These are phyloP conservation scores for Cadophora gregata DNA, from an alignment of 2,329 filamentous ascomycete genomes.

Conservation along the genomic window DNA sequence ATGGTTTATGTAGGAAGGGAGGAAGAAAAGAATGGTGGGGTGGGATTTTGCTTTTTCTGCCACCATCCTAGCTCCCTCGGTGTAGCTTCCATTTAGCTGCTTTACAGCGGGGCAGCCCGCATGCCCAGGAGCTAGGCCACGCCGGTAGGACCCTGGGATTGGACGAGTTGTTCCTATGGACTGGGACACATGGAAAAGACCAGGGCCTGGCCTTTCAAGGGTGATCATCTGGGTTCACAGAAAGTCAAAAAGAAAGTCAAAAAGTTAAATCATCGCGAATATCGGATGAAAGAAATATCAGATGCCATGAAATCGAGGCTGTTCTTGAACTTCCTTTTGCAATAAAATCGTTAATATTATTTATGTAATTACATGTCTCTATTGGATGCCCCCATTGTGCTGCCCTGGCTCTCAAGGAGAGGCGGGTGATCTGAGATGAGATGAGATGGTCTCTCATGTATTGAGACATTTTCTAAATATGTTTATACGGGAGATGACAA, in stretches of 20 bases:
- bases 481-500: no score
- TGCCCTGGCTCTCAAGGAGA: not conserved
- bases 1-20: conserved; percentile 4
- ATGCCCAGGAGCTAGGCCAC: conserved; percentile 5
- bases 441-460: no score
- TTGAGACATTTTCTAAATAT: no score
- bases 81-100: not conserved
- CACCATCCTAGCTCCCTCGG: not conserved
- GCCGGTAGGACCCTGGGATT: not conserved
- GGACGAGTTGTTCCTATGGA: not conserved
- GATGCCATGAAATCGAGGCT: not conserved
- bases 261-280: not conserved
- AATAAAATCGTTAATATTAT: not conserved
- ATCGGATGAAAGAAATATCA: not conserved
- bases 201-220: conserved; percentile 3
- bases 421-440: not conserved
- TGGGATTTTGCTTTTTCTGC: conserved; percentile 15
- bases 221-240: not conserved
- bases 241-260: not conserved
- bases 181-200: conserved; percentile 6
- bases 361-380: not conserved
- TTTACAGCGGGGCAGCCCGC: conserved; percentile 7
- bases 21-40: conserved; percentile 1
- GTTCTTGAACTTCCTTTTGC: not conserved
- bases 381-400: not conserved